Evolutionary conservation across 495 filamentous ascomycete genomes (phyloP), one percentile per base, ranked within the genome.

Genomic region (Aspergillus homomorphus): DNA sequence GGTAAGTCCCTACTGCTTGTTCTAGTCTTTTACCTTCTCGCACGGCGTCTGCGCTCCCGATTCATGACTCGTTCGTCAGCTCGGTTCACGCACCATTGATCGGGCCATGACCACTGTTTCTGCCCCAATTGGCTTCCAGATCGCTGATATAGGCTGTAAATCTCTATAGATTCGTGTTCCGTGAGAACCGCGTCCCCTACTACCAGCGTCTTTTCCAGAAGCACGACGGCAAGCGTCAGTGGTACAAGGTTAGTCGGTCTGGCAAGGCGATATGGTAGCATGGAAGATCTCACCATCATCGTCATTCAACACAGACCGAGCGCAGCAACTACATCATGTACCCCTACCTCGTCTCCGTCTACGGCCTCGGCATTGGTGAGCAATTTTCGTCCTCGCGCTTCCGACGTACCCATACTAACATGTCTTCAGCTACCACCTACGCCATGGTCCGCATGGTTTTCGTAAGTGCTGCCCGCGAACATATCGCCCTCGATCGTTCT

Each of bases 171-270:
- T 79, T 87, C 73, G 63, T 92, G 80, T 80, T 90, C 85, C 89
- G 88, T 73, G 81, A 84, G 72, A 96, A 96, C 84, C 85, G 84
- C 71, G 92, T 96, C 67, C 89, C 86, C 33, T 74, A 87, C 71
- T 88, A 90, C 76, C 92, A 96, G 82, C 80, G 84, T 62, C 74
- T 88, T 45, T 93, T 91, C 80, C 91, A 96, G 78, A 77, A 81
- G 50, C 84, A 92, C 65, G 89, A 90, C 74, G 86, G 90, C 69
- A 78, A 86, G 65, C 85, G 92, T 71, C 78, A 91, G 74, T 96
- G 91, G 91, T 83, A 82, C 73, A 91, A 95, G 79, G 92, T 96
- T 73, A 76, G 88, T 84, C 53, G 48, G 45, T 44, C 46, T 54
- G 45, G 45, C n/a, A 50, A 41, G 46, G 18, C 16, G 38, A 28